Base-by-base conservation (phyloP, 140 eudicot genomes). In the Ambrosia hybrid region DNA sequence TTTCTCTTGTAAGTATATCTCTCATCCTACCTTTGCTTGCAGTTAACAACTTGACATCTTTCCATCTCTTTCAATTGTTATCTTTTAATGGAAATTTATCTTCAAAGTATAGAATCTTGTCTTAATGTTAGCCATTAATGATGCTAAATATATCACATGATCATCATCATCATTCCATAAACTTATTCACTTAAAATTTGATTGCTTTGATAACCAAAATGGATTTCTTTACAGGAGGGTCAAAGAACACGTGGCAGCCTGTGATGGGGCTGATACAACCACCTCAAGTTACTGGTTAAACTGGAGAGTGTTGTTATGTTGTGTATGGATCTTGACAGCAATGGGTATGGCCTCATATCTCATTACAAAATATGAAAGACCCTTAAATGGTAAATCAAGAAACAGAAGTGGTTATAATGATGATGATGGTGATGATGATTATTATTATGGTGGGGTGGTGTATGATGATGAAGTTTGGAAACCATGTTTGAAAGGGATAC, bases 401-500 rank as follows among this genome's bases (percentile, higher is more conserved):
- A 80, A 57, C 9, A 36, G 78, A 74, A 46, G 66, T 60, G 45
- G 34, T 26, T 10, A 26, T 58, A 38, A 57, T 57, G 39, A 58
- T 21, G 37, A 57, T 57, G 64, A 57, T n/a, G 86, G 81, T 26
- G 51, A 61, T 34, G 71, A 62, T 15, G 79, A 45, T 71, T 33
- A 78, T 73, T 91, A 89, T 34, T 53, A 81, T 38, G 80, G 89
- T 9, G 97, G 96, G 8, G 36, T 90, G 38, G 67, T 93, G 75
- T 90, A 90, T 57, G 93, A 83, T 55, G 98, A 93, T 81, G 96
- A 93, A 73, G 82, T 87, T 62, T 89, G 98, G 98, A 90, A 51
- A 79, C 97, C 98, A 57, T 85, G 97, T 73, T 84, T 93, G 49
- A 80, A 73, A 82, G 89, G 83, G 65, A 84, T 90, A n/a, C 96